A percentile compares a stretch with the other conserved stretches of the same genome.
Evolutionary conservation across 352 stramenopile species (phyloP).

Genomic region (Phytophthora pluvialis): DNA sequence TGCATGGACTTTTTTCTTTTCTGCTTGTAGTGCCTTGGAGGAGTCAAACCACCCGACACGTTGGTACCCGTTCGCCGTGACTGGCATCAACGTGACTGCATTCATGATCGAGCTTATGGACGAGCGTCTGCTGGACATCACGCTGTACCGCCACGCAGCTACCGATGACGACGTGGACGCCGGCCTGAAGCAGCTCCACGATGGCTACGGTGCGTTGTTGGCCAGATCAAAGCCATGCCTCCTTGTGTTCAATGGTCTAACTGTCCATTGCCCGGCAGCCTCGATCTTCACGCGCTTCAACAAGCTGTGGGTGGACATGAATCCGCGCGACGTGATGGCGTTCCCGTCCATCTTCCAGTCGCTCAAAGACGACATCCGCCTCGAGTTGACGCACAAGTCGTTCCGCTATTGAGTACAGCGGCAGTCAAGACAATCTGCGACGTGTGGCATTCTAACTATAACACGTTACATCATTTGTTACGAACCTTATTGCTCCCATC

Average conservation of each 20-base stretch:
- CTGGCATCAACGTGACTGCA: slow-evolving; percentile 87
- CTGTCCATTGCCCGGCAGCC: slow-evolving; percentile 32
- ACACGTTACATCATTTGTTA: slow-evolving; percentile 17
- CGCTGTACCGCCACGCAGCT: slow-evolving; percentile 59
- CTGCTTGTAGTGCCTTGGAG: slow-evolving; percentile 58
- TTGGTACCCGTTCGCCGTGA: slow-evolving; percentile 89
- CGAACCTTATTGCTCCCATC: slow-evolving; percentile 29
- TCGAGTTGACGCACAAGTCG: slow-evolving; percentile 58
- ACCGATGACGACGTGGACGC: slow-evolving; percentile 33
- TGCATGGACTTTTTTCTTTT: background rate
- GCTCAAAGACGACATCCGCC: slow-evolving; percentile 73
- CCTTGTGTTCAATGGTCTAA: slow-evolving; percentile 6
- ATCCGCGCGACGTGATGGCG: slow-evolving; percentile 86
- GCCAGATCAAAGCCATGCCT: background rate
- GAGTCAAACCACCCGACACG: slow-evolving; percentile 87
- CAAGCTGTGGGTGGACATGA: slow-evolving; percentile 81
- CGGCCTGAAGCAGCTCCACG: slow-evolving; percentile 63
- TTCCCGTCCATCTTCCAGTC: slow-evolving; percentile 86
- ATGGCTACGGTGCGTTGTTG: slow-evolving; percentile 76
- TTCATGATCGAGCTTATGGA: slow-evolving; percentile 81
- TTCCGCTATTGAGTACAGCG: slow-evolving; percentile 80
- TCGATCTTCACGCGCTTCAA: slow-evolving; percentile 87
- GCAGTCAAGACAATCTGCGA: slow-evolving; percentile 23
- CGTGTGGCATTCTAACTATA: slow-evolving; percentile 29
- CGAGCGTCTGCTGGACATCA: slow-evolving; percentile 79